Base-by-base conservation (phyloP, 1,284 basidiomycete genomes). In the Ustilago sp. region DNA sequence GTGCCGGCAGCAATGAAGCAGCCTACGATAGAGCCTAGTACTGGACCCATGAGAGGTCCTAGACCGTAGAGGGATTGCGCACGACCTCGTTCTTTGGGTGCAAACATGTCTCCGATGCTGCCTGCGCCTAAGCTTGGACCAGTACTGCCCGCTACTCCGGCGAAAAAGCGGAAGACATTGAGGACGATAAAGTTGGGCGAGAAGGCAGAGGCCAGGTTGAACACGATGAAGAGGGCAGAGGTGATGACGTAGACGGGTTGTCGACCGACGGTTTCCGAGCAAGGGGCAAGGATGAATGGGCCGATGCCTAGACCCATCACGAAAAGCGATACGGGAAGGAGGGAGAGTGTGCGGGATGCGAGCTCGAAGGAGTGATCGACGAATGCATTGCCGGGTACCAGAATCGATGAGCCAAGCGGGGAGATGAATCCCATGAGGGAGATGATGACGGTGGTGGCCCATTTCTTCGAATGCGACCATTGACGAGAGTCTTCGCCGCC, bases 201-300 rank as follows among this genome's bases (percentile, higher is more conserved):
- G 45, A 73, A 53, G 0, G 85, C 83, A 0, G 80, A 79, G 3
- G 80, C 86, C 41, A 87, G 48, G 52, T 84, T 84, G 70, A 87
- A 87, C 12, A 85, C 39, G 39, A 86, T 74, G 59, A 86, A 87
- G 13, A 82, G 54, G 15, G 79, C 35, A 51, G 74, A 74, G 19
- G 80, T 80, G 51, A 70, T n/a, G 35, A 78, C 66, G 65, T 88
- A 88, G 0, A 88, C 87, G 0, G 82, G 74, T 62, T 87, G 87
- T 0, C 88, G 70, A 4, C 88, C 88, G 38, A 86, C 87, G 17
- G 88, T 84, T 80, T 88, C 88, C 5, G 83, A 84, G 11, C 88
- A 85, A 0, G 88, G 88, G 0, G 88, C 87, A 56, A 88, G 87
- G 9, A 88, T 43, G 76, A 88, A 88, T 0, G 88, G 88, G 0